phyloP scores from a whole-genome alignment of 257 asterid species.

The Solanum clarkiae region DNA sequence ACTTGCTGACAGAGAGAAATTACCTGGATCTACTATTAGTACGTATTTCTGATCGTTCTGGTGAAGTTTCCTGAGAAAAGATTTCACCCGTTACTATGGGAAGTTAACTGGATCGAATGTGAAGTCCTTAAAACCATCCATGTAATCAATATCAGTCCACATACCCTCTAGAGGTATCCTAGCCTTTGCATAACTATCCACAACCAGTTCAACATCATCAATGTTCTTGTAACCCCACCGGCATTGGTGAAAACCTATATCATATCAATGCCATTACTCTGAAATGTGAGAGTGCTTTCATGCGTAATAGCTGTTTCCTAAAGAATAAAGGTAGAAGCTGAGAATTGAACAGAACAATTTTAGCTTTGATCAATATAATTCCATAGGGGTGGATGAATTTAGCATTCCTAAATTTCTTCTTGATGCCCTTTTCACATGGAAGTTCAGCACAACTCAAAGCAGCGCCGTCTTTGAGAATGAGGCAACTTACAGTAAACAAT shows the following conservation, averaged over 20 bases:
- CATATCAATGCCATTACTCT: neutral
- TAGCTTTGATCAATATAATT: neutral
- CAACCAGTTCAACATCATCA: slow-evolving; percentile 6
- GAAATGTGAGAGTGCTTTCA: neutral
- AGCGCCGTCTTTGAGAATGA: neutral
- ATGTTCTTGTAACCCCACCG: slow-evolving; percentile 12
- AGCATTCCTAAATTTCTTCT: neutral
- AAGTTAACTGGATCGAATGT: slow-evolving; percentile 17
- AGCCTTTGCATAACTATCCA: slow-evolving; percentile 10
- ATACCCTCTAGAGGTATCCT: slow-evolving; percentile 16
- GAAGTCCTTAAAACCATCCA: slow-evolving; percentile 22
- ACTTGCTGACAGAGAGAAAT: neutral
- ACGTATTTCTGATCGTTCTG: slow-evolving; percentile 13
- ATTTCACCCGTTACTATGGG: slow-evolving; percentile 3
- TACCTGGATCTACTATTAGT: slow-evolving; percentile 21
- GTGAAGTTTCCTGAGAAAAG: slow-evolving; percentile 5
- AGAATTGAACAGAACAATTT: neutral
- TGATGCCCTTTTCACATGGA: neutral
- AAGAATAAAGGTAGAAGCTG: neutral
- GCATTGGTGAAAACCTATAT: slow-evolving; percentile 20
- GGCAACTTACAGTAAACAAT: neutral
- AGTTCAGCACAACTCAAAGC: neutral
- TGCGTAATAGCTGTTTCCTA: neutral
- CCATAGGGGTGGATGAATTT: neutral
- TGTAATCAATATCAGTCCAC: slow-evolving; percentile 22